Base-by-base conservation (phyloP, 2,329 filamentous ascomycete species). In the Verticillium isaacii region DNA sequence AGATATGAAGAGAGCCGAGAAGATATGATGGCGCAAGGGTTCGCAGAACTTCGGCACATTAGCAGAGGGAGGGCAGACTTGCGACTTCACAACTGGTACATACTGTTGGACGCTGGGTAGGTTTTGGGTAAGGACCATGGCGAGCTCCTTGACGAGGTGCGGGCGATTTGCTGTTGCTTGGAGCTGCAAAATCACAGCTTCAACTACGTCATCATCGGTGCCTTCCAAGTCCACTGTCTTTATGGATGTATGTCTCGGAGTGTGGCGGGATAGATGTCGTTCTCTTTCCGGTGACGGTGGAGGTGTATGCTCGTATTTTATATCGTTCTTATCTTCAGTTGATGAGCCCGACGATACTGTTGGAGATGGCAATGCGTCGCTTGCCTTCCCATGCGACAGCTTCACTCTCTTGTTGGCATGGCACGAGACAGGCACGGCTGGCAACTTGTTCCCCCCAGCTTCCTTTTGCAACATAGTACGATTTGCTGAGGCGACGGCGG, bases 191-290 rank as follows among this genome's bases (percentile, higher is more conserved):
- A 98, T 92, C 57, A 96, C 92, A 17, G 88, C 92, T 72, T 96
- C 89, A 59, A 99, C 94, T 69, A 99, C 96, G 71, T 97, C 93
- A 75, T 99, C 95, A 72, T 93, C 92, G 76, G 98, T 93, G 45
- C 87, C 86, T 66, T 93, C 89, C 59, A 92, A 85, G 74, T 96
- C 90, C 12, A 59, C 59, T 25, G 39, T 23, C 19, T 25, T 29
- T 19, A 12, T 50, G n/a, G 45, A 11, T 23, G 17, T 11, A 12
- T 50, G 8, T 1, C 19, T 14, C 19, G 2, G n/a, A n/a, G 9
- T n/a, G n/a, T 5, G n/a, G 9, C n/a, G 2, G 9, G 19, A n/a
- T n/a, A 23, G 11, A 3, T 9, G 8, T 23, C 19, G 45, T 2
- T 9, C 29, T 4, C 41, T 34, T 41, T 45, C 69, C 6, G 77